phyloP scores from a whole-genome alignment of 2,329 filamentous ascomycete species.

The Aspergillus glaucus region DNA sequence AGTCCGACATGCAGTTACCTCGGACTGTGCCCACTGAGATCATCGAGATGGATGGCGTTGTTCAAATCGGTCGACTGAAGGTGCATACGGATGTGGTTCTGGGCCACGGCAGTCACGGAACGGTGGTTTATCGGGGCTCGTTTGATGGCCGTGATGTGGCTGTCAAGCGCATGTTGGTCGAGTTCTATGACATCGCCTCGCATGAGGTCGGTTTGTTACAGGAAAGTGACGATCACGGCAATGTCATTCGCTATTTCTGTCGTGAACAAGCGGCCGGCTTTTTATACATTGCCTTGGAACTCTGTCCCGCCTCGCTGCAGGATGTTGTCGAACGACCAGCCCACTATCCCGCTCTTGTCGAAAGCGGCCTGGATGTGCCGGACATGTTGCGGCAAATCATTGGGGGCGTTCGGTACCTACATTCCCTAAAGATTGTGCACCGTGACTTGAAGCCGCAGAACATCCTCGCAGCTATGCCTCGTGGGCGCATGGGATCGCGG shows the following conservation, averaged over 20 bases:
- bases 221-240: constrained; percentile 91
- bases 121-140: constrained; percentile 86
- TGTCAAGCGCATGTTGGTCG: constrained; percentile 92
- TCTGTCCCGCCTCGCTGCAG: constrained; percentile 87
- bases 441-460: constrained; percentile 97
- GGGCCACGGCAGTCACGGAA: constrained; percentile 87
- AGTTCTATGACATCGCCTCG: constrained; percentile 91
- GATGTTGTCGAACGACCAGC: constrained; percentile 78
- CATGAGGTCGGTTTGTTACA: constrained; percentile 86
- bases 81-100: constrained; percentile 56
- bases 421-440: constrained; percentile 89
- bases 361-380: constrained; percentile 62
- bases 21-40: constrained; percentile 50
- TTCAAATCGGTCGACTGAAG: constrained; percentile 56
- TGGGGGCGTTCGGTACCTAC: constrained; percentile 79
- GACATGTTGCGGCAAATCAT: constrained; percentile 83
- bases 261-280: constrained; percentile 85
- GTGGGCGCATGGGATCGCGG: constrained; percentile 46
- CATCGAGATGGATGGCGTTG: constrained; percentile 53
- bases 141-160: constrained; percentile 91
- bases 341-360: constrained; percentile 61
- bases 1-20: constrained; percentile 56
- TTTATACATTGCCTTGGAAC: constrained; percentile 90
- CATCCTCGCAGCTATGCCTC: constrained; percentile 71
- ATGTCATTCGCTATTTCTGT: constrained; percentile 94